A percentile compares a stretch with the other conserved stretches of the same genome.
These are phyloP conservation scores for Agrocybe praecox DNA, from an alignment of 768 basidiomycete species.

Conservation along the genomic window DNA sequence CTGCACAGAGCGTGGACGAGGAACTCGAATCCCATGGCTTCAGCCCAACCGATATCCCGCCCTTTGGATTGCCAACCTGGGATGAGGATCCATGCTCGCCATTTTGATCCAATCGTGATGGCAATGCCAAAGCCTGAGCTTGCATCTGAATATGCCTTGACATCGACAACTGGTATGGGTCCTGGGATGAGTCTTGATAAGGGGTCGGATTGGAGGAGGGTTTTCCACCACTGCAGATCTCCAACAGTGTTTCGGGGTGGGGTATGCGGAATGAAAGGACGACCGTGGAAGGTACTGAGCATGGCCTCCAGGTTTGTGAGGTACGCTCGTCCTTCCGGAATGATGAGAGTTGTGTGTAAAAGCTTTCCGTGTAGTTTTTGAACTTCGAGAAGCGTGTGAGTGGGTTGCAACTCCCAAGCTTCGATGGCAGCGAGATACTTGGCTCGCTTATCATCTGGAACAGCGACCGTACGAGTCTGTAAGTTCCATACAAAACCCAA, in stretches of 20 bases:
- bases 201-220: neutral
- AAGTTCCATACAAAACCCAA: too few species aligned
- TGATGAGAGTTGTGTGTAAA: too few species aligned
- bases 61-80: constrained; percentile 13
- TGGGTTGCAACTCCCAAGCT: constrained; percentile 17
- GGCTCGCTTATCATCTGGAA: constrained; percentile 9
- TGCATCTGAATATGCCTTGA: constrained; percentile 41
- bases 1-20: constrained; percentile 22
- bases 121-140: constrained; percentile 35
- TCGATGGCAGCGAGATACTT: constrained; percentile 28
- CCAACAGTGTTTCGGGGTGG: neutral
- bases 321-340: too few species aligned
- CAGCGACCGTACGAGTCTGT: too few species aligned
- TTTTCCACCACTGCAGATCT: constrained; percentile 5
- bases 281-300: constrained; percentile 23
- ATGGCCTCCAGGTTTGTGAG: constrained; percentile 43
- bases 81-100: constrained; percentile 33
- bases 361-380: constrained; percentile 43
- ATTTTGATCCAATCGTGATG: constrained; percentile 28
- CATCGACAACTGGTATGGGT: constrained; percentile 24
- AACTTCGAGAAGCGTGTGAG: constrained; percentile 34
- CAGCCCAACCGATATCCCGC: constrained; percentile 35
- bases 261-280: constrained; percentile 32
- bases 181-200: constrained; percentile 25
- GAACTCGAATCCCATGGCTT: constrained; percentile 39